A percentile compares a stretch with the other conserved stretches of the same genome.
phyloP scores from a whole-genome alignment of 345 rosid species.

The Hirschfeldia incana region DNA sequence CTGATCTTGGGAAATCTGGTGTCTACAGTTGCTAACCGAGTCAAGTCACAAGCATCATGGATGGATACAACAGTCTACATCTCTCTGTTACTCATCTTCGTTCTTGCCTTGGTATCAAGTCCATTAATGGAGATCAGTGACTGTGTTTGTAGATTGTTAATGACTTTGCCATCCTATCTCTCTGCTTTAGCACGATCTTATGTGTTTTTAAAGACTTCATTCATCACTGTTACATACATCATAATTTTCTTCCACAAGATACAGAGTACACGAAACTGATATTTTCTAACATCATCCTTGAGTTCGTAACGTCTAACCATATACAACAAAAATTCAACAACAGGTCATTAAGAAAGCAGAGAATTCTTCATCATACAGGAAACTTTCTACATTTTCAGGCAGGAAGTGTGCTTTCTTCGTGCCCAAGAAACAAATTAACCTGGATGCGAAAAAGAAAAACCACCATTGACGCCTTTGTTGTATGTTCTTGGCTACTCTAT shows the following conservation, averaged over 20 bases:
- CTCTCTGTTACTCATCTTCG: background rate
- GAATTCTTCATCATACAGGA: background rate
- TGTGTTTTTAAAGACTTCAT: conserved; percentile 20
- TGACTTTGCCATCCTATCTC: conserved; percentile 10
- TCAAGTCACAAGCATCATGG: background rate
- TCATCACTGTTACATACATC: background rate
- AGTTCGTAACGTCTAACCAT: background rate
- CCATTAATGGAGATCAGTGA: conserved; percentile 45
- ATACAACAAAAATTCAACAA: background rate
- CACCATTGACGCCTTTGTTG: background rate
- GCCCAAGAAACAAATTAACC: background rate
- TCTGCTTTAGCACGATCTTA: conserved; percentile 3
- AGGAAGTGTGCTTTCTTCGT: conserved; percentile 10
- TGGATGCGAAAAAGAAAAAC: background rate
- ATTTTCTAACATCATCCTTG: background rate
- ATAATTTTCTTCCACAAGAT: background rate
- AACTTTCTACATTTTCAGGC: conserved; percentile 46
- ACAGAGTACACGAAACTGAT: background rate
- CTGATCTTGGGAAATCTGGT: too few relatives aligned
- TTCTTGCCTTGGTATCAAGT: conserved; percentile 72
- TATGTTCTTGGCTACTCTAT: too few relatives aligned
- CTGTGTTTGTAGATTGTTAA: background rate
- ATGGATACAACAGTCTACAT: background rate
- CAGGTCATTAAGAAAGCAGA: background rate
- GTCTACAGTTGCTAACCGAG: too few relatives aligned